Evolutionary conservation across 2,329 filamentous ascomycete genomes (phyloP).

Genomic region (Incumbomyces lentus): DNA sequence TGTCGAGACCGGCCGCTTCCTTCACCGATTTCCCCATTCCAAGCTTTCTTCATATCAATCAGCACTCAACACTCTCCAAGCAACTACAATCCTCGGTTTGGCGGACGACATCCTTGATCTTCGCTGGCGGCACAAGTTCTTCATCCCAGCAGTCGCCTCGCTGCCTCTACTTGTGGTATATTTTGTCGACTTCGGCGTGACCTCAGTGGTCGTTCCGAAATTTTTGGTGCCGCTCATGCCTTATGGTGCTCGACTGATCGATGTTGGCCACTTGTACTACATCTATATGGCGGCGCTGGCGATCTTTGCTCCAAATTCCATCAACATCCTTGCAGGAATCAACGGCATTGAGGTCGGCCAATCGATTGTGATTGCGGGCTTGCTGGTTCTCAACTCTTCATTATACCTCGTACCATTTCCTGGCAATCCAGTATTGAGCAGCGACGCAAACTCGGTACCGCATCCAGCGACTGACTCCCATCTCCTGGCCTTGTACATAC

Average conservation of each 20-base stretch:
- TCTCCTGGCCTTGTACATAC: slow-evolving; percentile 87
- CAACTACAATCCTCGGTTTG: slow-evolving; percentile 80
- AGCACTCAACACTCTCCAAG: slow-evolving; percentile 84
- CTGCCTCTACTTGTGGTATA: slow-evolving; percentile 93
- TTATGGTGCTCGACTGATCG: slow-evolving; percentile 58
- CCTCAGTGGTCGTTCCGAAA: slow-evolving; percentile 82
- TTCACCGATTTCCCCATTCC: slow-evolving; percentile 88
- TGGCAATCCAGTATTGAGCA: slow-evolving; percentile 18
- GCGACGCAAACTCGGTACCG: slow-evolving; percentile 43
- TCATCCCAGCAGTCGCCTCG: slow-evolving; percentile 88
- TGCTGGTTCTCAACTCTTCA: slow-evolving; percentile 76
- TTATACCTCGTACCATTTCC: slow-evolving; percentile 64
- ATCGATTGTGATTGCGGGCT: slow-evolving; percentile 75
- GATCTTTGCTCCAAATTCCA: slow-evolving; percentile 97
- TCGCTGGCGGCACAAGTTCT: slow-evolving; percentile 96
- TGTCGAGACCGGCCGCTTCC: slow-evolving; percentile 69
- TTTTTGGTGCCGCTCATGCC: slow-evolving; percentile 68
- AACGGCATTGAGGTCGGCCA: slow-evolving; percentile 96
- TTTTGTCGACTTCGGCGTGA: slow-evolving; percentile 97
- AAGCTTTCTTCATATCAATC: slow-evolving; percentile 96
- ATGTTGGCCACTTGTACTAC: slow-evolving; percentile 80
- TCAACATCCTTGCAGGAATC: slow-evolving; percentile 99
- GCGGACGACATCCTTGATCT: slow-evolving; percentile 97
- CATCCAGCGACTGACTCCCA: slow-evolving; percentile 94
- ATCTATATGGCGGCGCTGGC: slow-evolving; percentile 91